phyloP scores from a whole-genome alignment of 2,329 filamentous ascomycete species.

The Aspergillus caelatus region DNA sequence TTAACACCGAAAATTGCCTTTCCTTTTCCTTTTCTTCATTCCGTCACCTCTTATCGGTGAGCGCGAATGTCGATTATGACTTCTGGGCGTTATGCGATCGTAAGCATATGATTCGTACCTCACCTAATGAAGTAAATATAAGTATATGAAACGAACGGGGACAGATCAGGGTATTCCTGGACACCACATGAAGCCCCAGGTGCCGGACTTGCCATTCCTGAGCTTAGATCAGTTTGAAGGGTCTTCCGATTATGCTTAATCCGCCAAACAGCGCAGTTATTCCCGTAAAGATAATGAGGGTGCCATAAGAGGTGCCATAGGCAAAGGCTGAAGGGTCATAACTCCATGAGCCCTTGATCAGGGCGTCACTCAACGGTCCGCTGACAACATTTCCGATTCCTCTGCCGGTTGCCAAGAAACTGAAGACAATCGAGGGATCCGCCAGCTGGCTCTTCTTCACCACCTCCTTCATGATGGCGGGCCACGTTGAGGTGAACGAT shows the following conservation, averaged over 20 bases:
- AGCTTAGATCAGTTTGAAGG: background rate
- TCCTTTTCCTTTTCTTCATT: background rate
- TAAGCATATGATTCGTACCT: background rate
- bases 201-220: background rate
- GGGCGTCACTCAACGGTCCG: constrained; percentile 54
- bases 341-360: constrained; percentile 26
- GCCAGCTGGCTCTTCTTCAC: constrained; percentile 37
- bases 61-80: background rate
- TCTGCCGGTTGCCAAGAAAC: constrained; percentile 52
- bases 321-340: constrained; percentile 22
- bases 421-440: constrained; percentile 54
- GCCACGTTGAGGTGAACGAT: constrained; percentile 48
- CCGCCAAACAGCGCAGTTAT: constrained; percentile 10
- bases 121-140: background rate
- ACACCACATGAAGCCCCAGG: background rate
- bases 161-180: background rate
- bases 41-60: background rate
- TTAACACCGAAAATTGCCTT: background rate
- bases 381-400: constrained; percentile 55
- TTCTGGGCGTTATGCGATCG: background rate
- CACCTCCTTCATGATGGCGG: constrained; percentile 49
- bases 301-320: constrained; percentile 32
- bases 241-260: background rate
- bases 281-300: constrained; percentile 34
- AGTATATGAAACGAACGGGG: background rate